A percentile compares a stretch with the other conserved stretches of the same genome.
Evolutionary conservation across 2,329 filamentous ascomycete genomes (phyloP).

Genomic region (Ascochyta lentis): DNA sequence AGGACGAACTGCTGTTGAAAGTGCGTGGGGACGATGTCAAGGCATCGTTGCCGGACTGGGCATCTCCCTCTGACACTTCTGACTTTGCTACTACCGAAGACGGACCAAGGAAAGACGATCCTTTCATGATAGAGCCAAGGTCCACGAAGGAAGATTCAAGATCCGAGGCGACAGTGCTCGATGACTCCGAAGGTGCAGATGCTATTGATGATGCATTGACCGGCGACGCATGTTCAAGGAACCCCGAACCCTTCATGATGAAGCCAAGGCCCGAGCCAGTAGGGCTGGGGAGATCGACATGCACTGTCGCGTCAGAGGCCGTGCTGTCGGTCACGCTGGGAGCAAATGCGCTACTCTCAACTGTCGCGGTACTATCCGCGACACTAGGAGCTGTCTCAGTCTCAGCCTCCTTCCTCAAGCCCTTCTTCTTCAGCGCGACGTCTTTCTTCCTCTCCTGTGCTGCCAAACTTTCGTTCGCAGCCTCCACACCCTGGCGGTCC

Average conservation of each 20-base stretch:
- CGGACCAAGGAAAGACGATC: slow-evolving; percentile 26
- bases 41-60: neutral
- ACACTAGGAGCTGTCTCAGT: slow-evolving; percentile 5
- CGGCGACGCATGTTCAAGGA: slow-evolving; percentile 4
- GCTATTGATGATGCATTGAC: neutral
- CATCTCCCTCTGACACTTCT: neutral
- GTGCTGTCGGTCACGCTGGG: slow-evolving; percentile 20
- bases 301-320: slow-evolving; percentile 20
- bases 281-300: slow-evolving; percentile 16
- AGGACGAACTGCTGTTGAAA: slow-evolving; percentile 4
- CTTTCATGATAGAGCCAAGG: slow-evolving; percentile 36
- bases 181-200: neutral
- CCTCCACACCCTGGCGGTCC: slow-evolving; percentile 61
- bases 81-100: slow-evolving; percentile 4
- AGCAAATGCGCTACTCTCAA: slow-evolving; percentile 1
- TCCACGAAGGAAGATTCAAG: slow-evolving; percentile 13
- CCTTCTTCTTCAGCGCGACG: slow-evolving; percentile 58
- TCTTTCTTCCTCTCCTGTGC: slow-evolving; percentile 59
- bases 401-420: slow-evolving; percentile 35
- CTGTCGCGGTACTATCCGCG: slow-evolving; percentile 10
- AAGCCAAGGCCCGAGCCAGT: slow-evolving; percentile 29
- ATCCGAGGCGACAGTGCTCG: slow-evolving; percentile 6
- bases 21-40: neutral
- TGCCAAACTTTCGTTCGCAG: slow-evolving; percentile 54
- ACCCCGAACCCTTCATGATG: slow-evolving; percentile 37